Percentiles rank a stretch among this genome's conserved stretches.
Evolutionary conservation across 2,329 filamentous ascomycete species (phyloP).

Genomic region (Xylariales sp.): DNA sequence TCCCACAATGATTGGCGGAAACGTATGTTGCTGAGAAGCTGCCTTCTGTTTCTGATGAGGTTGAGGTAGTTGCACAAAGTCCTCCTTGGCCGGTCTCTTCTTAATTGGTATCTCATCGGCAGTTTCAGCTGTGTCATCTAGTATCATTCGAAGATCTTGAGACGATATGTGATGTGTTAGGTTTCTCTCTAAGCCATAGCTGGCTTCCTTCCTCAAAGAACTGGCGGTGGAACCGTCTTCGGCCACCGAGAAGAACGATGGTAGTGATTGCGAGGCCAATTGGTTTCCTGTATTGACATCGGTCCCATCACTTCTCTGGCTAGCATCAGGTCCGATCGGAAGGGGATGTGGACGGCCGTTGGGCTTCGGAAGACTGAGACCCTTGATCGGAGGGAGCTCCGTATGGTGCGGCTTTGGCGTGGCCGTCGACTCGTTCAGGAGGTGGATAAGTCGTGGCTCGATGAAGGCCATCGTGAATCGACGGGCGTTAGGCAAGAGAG

Average conservation of each 20-base stretch:
- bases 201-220: slow-evolving; percentile 19
- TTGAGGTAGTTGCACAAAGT: slow-evolving; percentile 60
- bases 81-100: slow-evolving; percentile 56
- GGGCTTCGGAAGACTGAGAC: slow-evolving; percentile 37
- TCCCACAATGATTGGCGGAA: slow-evolving; percentile 62
- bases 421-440: slow-evolving; percentile 54
- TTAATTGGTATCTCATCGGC: slow-evolving; percentile 45
- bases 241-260: slow-evolving; percentile 21
- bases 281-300: slow-evolving; percentile 20
- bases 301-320: slow-evolving; percentile 34
- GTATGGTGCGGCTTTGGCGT: slow-evolving; percentile 41
- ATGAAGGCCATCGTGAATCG: slow-evolving; percentile 57
- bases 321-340: slow-evolving; percentile 46
- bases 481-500: slow-evolving; percentile 22
- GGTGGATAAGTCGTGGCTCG: slow-evolving; percentile 62
- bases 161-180: slow-evolving; percentile 31
- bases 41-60: slow-evolving; percentile 62
- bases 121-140: slow-evolving; percentile 38
- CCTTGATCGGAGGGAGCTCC: slow-evolving; percentile 52
- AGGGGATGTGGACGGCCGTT: slow-evolving; percentile 37
- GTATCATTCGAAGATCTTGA: slow-evolving; percentile 40
- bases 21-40: slow-evolving; percentile 44
- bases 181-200: slow-evolving; percentile 20
- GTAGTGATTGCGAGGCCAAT: slow-evolving; percentile 23
- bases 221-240: slow-evolving; percentile 19